Evolutionary conservation across 176 grass and related monocot genomes (phyloP).

Genomic region (Lolium multiflorum): DNA sequence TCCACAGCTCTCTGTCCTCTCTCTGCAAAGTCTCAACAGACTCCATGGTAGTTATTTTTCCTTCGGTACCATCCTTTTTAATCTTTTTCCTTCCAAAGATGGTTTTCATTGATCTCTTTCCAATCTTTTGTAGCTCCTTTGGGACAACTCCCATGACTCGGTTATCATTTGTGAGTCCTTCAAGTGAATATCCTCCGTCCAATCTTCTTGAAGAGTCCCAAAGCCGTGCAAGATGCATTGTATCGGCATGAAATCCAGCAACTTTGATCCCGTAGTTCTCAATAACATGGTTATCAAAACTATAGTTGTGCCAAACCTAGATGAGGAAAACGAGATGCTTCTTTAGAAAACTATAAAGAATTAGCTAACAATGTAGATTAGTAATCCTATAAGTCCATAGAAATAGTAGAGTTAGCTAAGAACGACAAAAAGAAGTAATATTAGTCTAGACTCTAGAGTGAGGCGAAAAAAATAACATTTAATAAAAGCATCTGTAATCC

Average conservation of each 20-base stretch:
- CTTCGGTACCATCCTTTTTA: slow-evolving; percentile 85
- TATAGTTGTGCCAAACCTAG: slow-evolving; percentile 99
- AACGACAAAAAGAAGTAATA: not conserved
- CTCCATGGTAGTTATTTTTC: slow-evolving; percentile 61
- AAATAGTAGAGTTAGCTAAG: slow-evolving; percentile 20
- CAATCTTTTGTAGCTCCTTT: slow-evolving; percentile 62
- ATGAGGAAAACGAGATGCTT: slow-evolving; percentile 36
- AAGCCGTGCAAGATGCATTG: slow-evolving; percentile 96
- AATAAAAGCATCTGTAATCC: not conserved
- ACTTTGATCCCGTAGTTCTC: slow-evolving; percentile 91
- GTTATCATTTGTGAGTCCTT: slow-evolving; percentile 84
- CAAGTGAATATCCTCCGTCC: slow-evolving; percentile 96
- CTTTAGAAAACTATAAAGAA: slow-evolving; percentile 27
- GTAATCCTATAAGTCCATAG: slow-evolving; percentile 19
- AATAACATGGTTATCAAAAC: slow-evolving; percentile 93
- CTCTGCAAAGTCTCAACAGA: slow-evolving; percentile 80
- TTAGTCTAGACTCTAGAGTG: not conserved
- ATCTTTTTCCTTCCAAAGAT: slow-evolving; percentile 96
- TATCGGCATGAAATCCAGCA: slow-evolving; percentile 95
- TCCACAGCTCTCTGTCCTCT: slow-evolving; percentile 77
- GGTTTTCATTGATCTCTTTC: slow-evolving; percentile 94
- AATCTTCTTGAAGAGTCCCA: slow-evolving; percentile 86
- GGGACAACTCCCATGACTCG: slow-evolving; percentile 67
- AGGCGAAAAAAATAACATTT: slow-evolving; percentile 5
- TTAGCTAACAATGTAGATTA: slow-evolving; percentile 17